Percentiles rank a stretch among this genome's conserved stretches.
phyloP scores from a whole-genome alignment of 768 basidiomycete species.

The Macrolepiota albuminosa region DNA sequence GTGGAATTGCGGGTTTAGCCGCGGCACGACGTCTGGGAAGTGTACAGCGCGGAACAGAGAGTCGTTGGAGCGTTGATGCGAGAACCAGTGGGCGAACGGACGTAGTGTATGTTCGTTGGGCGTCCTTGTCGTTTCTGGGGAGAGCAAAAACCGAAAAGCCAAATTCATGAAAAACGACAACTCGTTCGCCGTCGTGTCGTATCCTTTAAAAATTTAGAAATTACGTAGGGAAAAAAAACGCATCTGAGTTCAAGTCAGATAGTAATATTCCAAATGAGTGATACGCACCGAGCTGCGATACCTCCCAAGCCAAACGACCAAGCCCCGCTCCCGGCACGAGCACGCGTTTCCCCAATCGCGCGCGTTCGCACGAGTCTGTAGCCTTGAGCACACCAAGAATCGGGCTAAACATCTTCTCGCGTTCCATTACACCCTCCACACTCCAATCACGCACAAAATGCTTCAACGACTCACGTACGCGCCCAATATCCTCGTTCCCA shows the following conservation, averaged over 20 bases:
- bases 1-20: slow-evolving; percentile 35
- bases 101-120: slow-evolving; percentile 46
- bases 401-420: slow-evolving; percentile 50
- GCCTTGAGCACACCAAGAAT: slow-evolving; percentile 44
- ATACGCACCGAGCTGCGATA: slow-evolving; percentile 54
- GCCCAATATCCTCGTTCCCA: slow-evolving; percentile 35
- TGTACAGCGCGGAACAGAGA: slow-evolving; percentile 46
- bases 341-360: slow-evolving; percentile 33
- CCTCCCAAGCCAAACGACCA: slow-evolving; percentile 65
- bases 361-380: slow-evolving; percentile 21
- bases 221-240: not conserved
- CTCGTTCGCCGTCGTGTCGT: slow-evolving; percentile 56
- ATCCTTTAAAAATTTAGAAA: too few relatives aligned
- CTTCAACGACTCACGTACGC: slow-evolving; percentile 56
- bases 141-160: slow-evolving; percentile 53
- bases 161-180: slow-evolving; percentile 64
- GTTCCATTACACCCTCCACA: slow-evolving; percentile 38
- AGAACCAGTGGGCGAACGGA: slow-evolving; percentile 68
- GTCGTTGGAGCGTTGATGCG: slow-evolving; percentile 52
- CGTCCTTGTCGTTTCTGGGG: slow-evolving; percentile 34
- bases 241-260: too few relatives aligned
- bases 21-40: slow-evolving; percentile 62
- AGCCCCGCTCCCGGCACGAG: slow-evolving; percentile 65
- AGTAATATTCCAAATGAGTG: too few relatives aligned
- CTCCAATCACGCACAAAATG: slow-evolving; percentile 75